These are phyloP conservation scores for Ogataea trehaloabstinens DNA, from an alignment of 805 yeast genomes.

Conservation along the genomic window DNA sequence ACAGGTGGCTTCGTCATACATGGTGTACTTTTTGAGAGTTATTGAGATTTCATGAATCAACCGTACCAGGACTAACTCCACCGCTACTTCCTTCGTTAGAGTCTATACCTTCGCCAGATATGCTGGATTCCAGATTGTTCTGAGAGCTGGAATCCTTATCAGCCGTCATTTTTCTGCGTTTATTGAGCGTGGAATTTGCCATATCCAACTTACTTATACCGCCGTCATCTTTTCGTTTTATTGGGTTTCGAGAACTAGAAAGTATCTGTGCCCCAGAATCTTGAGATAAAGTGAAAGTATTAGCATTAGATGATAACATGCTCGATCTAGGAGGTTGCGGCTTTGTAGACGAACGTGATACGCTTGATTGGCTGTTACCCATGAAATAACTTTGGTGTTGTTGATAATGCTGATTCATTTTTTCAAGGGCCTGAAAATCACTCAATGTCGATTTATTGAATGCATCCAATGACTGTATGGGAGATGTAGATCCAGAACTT, in stretches of 20 bases:
- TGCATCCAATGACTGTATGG: constrained; percentile 54
- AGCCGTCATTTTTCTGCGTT: constrained; percentile 29
- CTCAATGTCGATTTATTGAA: constrained; percentile 32
- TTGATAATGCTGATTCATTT: constrained; percentile 15
- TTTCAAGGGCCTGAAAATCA: constrained; percentile 18
- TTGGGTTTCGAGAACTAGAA: background rate
- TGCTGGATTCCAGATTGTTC: background rate
- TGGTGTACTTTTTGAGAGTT: too few relatives aligned
- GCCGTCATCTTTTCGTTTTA: constrained; percentile 12
- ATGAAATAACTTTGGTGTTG: constrained; percentile 28
- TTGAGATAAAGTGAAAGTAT: background rate
- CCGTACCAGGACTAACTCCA: constrained; percentile 20
- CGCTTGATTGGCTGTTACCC: constrained; percentile 15
- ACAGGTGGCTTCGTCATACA: background rate
- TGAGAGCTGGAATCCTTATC: constrained; percentile 1
- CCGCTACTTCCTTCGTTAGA: constrained; percentile 13
- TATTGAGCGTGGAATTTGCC: constrained; percentile 34
- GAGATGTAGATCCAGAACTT: constrained; percentile 46
- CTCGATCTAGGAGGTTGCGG: constrained; percentile 4
- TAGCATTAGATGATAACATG: constrained; percentile 9
- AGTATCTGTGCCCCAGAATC: too few relatives aligned
- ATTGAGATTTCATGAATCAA: too few relatives aligned
- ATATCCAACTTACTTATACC: constrained; percentile 28
- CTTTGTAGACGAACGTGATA: constrained; percentile 14
- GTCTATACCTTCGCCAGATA: constrained; percentile 3